Percentiles rank a stretch among this genome's conserved stretches.
Conservation (phyloP, 1,284 basidiomycete genomes). For the Xerocomus nothofagi region DNA sequence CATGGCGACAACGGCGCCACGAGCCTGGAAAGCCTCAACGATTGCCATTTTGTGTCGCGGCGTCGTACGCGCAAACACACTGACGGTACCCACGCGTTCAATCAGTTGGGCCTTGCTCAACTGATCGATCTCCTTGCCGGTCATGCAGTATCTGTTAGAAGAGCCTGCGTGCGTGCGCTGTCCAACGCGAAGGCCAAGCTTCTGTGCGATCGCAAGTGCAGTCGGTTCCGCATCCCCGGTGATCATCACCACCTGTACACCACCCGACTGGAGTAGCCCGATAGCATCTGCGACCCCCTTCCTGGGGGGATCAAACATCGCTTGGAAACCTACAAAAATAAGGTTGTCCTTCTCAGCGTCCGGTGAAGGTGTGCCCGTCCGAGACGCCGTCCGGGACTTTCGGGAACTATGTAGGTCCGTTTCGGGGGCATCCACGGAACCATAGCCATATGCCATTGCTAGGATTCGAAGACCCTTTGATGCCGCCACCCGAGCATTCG, state of each 20-base stretch:
- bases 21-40: slow-evolving; percentile 87
- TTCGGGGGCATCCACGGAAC: slow-evolving; percentile 46
- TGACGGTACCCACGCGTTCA: slow-evolving; percentile 80
- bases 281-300: slow-evolving; percentile 92
- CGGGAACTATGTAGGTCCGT: slow-evolving; percentile 28
- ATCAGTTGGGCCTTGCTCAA: slow-evolving; percentile 79
- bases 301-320: slow-evolving; percentile 94
- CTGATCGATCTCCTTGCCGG: slow-evolving; percentile 85
- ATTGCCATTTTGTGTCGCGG: slow-evolving; percentile 98
- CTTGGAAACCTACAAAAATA: slow-evolving; percentile 90
- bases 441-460: slow-evolving; percentile 86
- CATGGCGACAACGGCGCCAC: slow-evolving; percentile 94
- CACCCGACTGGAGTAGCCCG: slow-evolving; percentile 74
- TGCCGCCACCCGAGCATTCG: slow-evolving; percentile 72
- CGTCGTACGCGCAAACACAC: slow-evolving; percentile 93
- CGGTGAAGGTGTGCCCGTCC: slow-evolving; percentile 31
- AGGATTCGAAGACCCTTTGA: slow-evolving; percentile 83
- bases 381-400: slow-evolving; percentile 16
- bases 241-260: slow-evolving; percentile 97
- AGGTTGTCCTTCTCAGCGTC: slow-evolving; percentile 58
- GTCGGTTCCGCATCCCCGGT: slow-evolving; percentile 95
- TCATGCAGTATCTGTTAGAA: slow-evolving; percentile 52
- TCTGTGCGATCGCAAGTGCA: slow-evolving; percentile 83
- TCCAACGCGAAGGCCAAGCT: slow-evolving; percentile 80
- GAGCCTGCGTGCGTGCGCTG: slow-evolving; percentile 7